phyloP scores from a whole-genome alignment of 257 asterid species.

The Solanum neorickii region DNA sequence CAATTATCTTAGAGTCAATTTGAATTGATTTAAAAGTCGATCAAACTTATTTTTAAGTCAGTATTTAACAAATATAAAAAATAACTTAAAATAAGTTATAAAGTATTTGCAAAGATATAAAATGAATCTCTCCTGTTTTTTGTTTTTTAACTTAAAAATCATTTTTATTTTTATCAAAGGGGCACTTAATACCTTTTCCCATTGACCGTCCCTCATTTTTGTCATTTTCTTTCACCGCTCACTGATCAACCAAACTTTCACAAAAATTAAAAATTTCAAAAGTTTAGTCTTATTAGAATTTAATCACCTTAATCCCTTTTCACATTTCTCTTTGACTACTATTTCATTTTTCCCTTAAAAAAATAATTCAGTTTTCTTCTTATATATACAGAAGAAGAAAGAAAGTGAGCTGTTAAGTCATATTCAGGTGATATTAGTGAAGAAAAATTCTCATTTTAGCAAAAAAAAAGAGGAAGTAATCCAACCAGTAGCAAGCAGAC shows the following conservation, averaged over 20 bases:
- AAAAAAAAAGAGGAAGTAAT: not conserved
- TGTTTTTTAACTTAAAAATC: no score
- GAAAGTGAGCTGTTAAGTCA: not conserved
- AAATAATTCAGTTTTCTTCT: no score
- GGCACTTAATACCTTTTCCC: no score
- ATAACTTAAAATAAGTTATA: no score
- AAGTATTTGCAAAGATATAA: no score
- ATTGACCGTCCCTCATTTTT: not conserved
- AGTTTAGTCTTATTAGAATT: not conserved
- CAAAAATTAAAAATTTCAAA: not conserved
- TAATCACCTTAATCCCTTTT: not conserved
- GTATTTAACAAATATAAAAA: no score
- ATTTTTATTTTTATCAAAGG: no score
- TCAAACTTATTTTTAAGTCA: no score
- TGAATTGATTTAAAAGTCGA: no score
- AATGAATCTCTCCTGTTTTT: no score
- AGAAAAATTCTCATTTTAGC: not conserved
- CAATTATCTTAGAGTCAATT: not conserved
- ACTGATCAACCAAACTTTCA: no score
- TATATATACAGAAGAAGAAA: not conserved
- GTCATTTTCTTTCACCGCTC: not conserved
- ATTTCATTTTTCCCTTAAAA: not conserved
- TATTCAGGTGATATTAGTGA: not conserved
- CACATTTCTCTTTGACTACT: not conserved
- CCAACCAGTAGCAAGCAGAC: not conserved